Percentiles rank a stretch among this genome's conserved stretches.
phyloP scores from a whole-genome alignment of 1,284 basidiomycete species.

The Lentinula novae-zelandiae region DNA sequence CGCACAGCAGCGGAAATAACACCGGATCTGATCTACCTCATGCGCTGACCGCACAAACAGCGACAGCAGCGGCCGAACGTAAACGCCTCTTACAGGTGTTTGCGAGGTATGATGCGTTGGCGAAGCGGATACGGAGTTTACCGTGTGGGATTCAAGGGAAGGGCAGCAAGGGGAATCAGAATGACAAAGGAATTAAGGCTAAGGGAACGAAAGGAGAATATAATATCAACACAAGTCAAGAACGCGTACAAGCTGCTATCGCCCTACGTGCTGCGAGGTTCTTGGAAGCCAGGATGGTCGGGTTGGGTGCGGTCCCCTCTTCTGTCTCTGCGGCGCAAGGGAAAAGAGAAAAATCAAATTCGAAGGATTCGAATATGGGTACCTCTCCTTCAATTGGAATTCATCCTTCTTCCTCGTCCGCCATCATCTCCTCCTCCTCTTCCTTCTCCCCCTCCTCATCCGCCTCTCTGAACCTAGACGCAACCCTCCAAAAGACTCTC shows the following conservation, averaged over 20 bases:
- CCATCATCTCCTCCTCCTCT: too few relatives aligned
- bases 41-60: slow-evolving; percentile 48
- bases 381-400: slow-evolving; percentile 10
- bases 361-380: slow-evolving; percentile 8
- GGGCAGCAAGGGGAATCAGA: not conserved
- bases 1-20: not conserved
- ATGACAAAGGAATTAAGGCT: not conserved
- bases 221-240: slow-evolving; percentile 56
- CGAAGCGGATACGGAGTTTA: slow-evolving; percentile 78
- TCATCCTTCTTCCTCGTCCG: not conserved
- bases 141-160: slow-evolving; percentile 35
- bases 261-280: slow-evolving; percentile 76
- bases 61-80: slow-evolving; percentile 67
- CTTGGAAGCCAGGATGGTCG: slow-evolving; percentile 86
- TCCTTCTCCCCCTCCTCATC: too few relatives aligned
- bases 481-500: slow-evolving; percentile 68
- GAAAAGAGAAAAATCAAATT: too few relatives aligned
- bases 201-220: slow-evolving; percentile 34
- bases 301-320: slow-evolving; percentile 38
- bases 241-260: slow-evolving; percentile 81
- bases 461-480: slow-evolving; percentile 31
- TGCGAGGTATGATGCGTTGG: slow-evolving; percentile 82
- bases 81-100: slow-evolving; percentile 83
- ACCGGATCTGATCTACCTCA: not conserved
- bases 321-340: too few relatives aligned